Evolutionary conservation across 2,329 filamentous ascomycete species (phyloP).

Genomic region (Daldinia sp.): DNA sequence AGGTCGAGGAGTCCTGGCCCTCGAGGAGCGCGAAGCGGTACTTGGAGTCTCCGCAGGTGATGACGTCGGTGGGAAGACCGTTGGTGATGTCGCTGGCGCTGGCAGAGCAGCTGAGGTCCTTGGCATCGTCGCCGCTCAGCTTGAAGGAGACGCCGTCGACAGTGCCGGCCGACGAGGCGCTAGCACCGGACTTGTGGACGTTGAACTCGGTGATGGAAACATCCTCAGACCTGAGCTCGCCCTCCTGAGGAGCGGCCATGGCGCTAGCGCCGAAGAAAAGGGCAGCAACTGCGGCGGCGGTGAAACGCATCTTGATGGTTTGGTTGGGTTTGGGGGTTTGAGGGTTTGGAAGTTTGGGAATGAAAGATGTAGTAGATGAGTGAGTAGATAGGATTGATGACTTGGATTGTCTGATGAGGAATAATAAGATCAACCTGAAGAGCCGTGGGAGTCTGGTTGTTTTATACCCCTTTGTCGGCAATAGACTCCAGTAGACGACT

Average conservation of each 20-base stretch:
- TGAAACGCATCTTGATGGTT: constrained; percentile 45
- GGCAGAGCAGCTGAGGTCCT: constrained; percentile 29
- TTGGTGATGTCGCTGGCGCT: constrained; percentile 5
- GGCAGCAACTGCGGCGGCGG: constrained; percentile 32
- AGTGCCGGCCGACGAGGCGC: constrained; percentile 10
- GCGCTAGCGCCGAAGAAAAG: constrained; percentile 41
- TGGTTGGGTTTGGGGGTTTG: constrained; percentile 1
- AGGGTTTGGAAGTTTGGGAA: background rate
- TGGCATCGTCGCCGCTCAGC: constrained; percentile 30
- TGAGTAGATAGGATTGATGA: background rate
- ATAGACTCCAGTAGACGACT: background rate
- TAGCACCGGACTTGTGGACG: constrained; percentile 42
- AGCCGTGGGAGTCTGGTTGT: constrained; percentile 3
- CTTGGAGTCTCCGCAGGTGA: constrained; percentile 41
- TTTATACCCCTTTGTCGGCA: constrained; percentile 22
- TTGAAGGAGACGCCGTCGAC: constrained; percentile 36
- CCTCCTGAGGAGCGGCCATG: constrained; percentile 12
- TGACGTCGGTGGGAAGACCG: constrained; percentile 40
- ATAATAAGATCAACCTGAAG: background rate
- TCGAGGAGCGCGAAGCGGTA: constrained; percentile 49
- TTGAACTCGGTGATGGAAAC: constrained; percentile 44
- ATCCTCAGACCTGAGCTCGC: constrained; percentile 39
- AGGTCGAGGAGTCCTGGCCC: constrained; percentile 22
- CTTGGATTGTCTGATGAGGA: constrained; percentile 17
- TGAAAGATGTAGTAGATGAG: constrained; percentile 5